A percentile compares a stretch with the other conserved stretches of the same genome.
Evolutionary conservation across 2,329 filamentous ascomycete species (phyloP).

Genomic region (Dryadomyces sulphureus): DNA sequence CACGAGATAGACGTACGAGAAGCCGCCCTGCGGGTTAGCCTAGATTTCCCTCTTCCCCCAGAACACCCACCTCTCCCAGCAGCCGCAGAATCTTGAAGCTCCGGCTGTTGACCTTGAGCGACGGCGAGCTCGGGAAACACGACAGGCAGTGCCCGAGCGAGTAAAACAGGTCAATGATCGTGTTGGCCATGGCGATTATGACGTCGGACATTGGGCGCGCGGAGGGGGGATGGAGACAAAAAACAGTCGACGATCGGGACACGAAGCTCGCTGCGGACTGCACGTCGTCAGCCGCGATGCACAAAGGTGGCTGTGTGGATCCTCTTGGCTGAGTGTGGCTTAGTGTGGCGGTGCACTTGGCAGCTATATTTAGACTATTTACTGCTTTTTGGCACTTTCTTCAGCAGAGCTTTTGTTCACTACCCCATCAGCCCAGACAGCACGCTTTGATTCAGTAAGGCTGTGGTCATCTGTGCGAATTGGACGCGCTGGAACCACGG

Average conservation of each 20-base stretch:
- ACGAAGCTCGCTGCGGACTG: background rate
- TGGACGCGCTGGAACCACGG: no score
- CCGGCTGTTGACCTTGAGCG: constrained; percentile 85
- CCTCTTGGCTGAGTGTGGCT: no score
- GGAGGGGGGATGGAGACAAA: background rate
- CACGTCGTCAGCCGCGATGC: background rate
- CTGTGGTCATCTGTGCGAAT: no score
- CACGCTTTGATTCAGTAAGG: no score
- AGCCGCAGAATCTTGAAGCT: constrained; percentile 93
- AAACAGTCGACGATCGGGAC: background rate
- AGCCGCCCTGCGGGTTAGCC: constrained; percentile 54
- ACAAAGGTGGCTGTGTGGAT: no score
- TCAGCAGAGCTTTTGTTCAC: no score
- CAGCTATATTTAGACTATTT: no score
- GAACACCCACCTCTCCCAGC: constrained; percentile 61
- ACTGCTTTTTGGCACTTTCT: no score
- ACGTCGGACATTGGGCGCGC: constrained; percentile 4
- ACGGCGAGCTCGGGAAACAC: constrained; percentile 89
- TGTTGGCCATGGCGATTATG: constrained; percentile 50
- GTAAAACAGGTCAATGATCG: constrained; percentile 78
- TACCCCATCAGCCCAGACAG: no score
- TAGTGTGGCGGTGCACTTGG: no score
- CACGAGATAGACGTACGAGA: constrained; percentile 97
- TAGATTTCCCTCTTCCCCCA: background rate
- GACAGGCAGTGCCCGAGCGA: constrained; percentile 89